Conservation (phyloP, 1,139 yeast genomes). For the Arxiozyma bovina region DNA sequence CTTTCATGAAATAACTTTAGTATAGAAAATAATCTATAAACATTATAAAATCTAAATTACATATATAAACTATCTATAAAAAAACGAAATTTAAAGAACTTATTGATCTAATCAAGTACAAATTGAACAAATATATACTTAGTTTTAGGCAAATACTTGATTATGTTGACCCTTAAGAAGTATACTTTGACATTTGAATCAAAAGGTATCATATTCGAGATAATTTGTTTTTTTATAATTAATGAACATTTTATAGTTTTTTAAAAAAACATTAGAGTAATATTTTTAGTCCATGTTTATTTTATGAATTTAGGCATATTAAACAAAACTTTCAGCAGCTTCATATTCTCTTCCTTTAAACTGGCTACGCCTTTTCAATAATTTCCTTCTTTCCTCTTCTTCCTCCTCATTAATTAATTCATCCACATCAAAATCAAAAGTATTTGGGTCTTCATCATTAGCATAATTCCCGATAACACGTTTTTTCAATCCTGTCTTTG, state of each 20-base stretch:
- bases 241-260: too few species aligned
- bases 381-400: constrained; percentile 19
- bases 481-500: constrained; percentile 26
- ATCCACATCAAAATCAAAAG: constrained; percentile 29
- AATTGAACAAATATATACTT: too few species aligned
- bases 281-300: too few species aligned
- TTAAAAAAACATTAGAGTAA: not conserved
- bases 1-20: not conserved
- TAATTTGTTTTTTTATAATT: too few species aligned
- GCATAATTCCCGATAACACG: constrained; percentile 22
- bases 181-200: too few species aligned
- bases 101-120: not conserved
- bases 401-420: constrained; percentile 29
- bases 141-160: too few species aligned
- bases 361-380: constrained; percentile 13
- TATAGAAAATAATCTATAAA: not conserved
- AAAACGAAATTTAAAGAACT: not conserved
- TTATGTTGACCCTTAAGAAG: too few species aligned
- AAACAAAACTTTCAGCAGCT: constrained; percentile 18
- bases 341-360: constrained; percentile 18
- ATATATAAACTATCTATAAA: not conserved
- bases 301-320: not conserved
- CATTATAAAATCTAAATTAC: not conserved
- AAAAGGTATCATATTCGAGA: too few species aligned
- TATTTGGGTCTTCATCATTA: constrained; percentile 25